phyloP scores from a whole-genome alignment of 1,284 basidiomycete genomes.

The Melampsora americana region DNA sequence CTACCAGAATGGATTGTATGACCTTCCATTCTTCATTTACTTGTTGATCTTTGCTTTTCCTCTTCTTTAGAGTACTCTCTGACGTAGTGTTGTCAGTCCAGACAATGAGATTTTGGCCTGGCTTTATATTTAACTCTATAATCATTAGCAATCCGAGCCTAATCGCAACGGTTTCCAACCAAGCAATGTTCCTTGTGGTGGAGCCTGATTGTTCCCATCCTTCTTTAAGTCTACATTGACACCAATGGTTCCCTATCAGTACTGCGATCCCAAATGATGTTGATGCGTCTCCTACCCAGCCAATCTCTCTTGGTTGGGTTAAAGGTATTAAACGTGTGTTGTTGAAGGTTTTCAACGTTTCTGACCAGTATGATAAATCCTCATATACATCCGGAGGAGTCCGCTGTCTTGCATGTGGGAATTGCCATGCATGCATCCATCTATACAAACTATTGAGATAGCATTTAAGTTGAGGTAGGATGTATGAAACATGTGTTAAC shows the following conservation, averaged over 20 bases:
- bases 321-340: too few species aligned
- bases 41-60: not conserved
- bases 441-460: not conserved
- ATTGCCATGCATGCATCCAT: not conserved
- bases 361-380: too few species aligned
- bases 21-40: conserved; percentile 14
- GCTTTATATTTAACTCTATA: not conserved
- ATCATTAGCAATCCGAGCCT: not conserved
- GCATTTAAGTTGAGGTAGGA: not conserved
- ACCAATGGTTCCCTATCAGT: not conserved
- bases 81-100: not conserved
- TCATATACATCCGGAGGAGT: too few species aligned
- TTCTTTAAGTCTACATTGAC: not conserved
- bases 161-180: conserved; percentile 6
- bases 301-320: not conserved
- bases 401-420: too few species aligned
- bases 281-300: conserved; percentile 12
- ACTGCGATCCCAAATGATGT: conserved; percentile 10
- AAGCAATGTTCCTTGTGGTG: not conserved
- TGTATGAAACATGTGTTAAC: conserved; percentile 1
- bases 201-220: not conserved
- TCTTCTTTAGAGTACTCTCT: not conserved
- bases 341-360: too few species aligned
- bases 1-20: not conserved
- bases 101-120: not conserved